Evolutionary conservation across 306 rosid species (phyloP).

Genomic region (Lagenaria siceraria): DNA sequence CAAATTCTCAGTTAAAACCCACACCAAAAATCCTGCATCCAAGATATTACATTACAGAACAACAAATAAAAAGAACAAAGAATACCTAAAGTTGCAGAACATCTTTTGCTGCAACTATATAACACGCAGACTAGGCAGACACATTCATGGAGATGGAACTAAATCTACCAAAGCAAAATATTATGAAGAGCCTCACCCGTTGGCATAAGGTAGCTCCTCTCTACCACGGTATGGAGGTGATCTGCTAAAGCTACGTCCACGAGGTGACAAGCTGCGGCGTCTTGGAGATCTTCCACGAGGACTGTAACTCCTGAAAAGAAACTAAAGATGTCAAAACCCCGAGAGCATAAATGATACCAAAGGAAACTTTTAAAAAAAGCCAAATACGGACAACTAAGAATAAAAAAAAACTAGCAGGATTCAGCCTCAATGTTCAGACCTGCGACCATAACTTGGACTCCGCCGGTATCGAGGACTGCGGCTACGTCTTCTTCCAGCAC

Average conservation of each 20-base stretch:
- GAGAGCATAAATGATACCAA: not conserved
- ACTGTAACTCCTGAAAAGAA: slow-evolving; percentile 67
- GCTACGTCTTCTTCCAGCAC: slow-evolving; percentile 86
- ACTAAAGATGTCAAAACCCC: slow-evolving; percentile 1
- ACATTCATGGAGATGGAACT: not conserved
- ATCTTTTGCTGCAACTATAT: not conserved
- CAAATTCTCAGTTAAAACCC: not conserved
- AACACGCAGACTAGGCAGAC: not conserved
- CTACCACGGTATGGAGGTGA: slow-evolving; percentile 86
- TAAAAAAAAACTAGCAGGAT: not conserved
- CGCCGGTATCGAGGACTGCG: slow-evolving; percentile 93
- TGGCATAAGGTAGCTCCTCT: slow-evolving; percentile 81
- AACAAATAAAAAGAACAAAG: too few relatives aligned
- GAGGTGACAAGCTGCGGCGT: slow-evolving; percentile 89
- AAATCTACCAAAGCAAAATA: not conserved
- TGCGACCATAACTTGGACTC: slow-evolving; percentile 96
- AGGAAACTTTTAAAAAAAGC: not conserved
- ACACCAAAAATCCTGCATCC: not conserved
- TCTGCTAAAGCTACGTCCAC: slow-evolving; percentile 83
- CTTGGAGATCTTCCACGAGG: slow-evolving; percentile 87
- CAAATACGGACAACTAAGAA: not conserved
- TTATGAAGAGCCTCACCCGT: slow-evolving; percentile 46
- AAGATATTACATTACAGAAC: not conserved
- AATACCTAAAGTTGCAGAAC: not conserved
- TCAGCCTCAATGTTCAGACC: slow-evolving; percentile 25